Conservation (phyloP, 306 rosid genomes). For the Abrus precatorius region DNA sequence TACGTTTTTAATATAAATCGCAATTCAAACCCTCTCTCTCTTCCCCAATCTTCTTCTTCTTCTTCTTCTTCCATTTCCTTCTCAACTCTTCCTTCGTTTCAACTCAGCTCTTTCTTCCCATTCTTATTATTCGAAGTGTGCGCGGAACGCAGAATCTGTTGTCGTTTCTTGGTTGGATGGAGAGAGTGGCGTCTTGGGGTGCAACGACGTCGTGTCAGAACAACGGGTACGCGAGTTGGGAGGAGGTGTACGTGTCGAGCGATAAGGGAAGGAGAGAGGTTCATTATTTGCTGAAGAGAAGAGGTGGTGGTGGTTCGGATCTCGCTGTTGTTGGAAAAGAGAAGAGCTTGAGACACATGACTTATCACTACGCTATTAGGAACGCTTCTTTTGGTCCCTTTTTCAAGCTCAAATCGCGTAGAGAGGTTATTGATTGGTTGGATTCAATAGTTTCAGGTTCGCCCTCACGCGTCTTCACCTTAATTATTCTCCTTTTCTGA, state of each 20-base stretch:
- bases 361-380: slow-evolving; percentile 65
- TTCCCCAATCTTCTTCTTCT: neutral
- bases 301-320: slow-evolving; percentile 75
- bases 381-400: slow-evolving; percentile 40
- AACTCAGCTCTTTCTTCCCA: neutral
- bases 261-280: slow-evolving; percentile 82
- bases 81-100: neutral
- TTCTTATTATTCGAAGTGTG: neutral
- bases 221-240: slow-evolving; percentile 69
- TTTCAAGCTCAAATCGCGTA: slow-evolving; percentile 76
- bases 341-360: slow-evolving; percentile 74
- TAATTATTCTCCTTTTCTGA: neutral
- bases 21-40: slow-evolving; percentile 40
- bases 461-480: slow-evolving; percentile 19
- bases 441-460: slow-evolving; percentile 75
- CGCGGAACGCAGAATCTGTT: slow-evolving; percentile 4
- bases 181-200: slow-evolving; percentile 49
- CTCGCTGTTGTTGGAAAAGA: slow-evolving; percentile 86
- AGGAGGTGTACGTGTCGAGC: slow-evolving; percentile 65
- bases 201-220: slow-evolving; percentile 47
- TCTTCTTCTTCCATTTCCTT: neutral
- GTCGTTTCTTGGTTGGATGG: slow-evolving; percentile 50
- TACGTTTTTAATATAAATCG: slow-evolving; percentile 48
- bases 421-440: slow-evolving; percentile 86
- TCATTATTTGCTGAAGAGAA: slow-evolving; percentile 66